Evolutionary conservation across 208 protist species (phyloP).

Genomic region (Trypanosoma avium): DNA sequence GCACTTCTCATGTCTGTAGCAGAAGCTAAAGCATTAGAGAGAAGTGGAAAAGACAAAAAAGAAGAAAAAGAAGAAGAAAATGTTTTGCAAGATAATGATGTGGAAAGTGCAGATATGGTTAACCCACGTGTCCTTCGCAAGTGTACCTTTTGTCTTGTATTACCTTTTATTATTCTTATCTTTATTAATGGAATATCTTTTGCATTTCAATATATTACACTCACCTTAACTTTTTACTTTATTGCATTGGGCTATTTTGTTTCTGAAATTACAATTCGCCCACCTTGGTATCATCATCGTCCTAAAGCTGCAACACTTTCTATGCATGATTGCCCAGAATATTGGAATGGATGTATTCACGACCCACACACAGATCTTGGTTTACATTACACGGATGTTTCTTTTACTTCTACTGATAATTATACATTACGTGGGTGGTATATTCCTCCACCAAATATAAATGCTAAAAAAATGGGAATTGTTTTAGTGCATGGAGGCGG

Average conservation of each 20-base stretch:
- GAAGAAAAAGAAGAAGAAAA: constrained; percentile 38
- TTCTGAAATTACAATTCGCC: constrained; percentile 83
- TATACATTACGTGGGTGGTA: constrained; percentile 87
- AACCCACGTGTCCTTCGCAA: constrained; percentile 78
- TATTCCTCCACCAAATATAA: constrained; percentile 45
- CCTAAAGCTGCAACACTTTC: constrained; percentile 57
- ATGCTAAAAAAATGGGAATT: constrained; percentile 47
- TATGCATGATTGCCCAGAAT: constrained; percentile 68
- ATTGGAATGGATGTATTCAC: constrained; percentile 87
- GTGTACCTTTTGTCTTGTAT: constrained; percentile 46
- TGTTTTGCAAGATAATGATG: constrained; percentile 48
- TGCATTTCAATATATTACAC: constrained; percentile 57
- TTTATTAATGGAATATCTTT: constrained; percentile 77
- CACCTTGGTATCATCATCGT: constrained; percentile 90
- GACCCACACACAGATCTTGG: constrained; percentile 84
- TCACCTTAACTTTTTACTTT: constrained; percentile 76
- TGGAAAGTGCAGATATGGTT: constrained; percentile 68
- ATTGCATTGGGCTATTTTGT: constrained; percentile 84
- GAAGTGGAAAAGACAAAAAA: constrained; percentile 22
- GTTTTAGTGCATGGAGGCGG: constrained; percentile 92
- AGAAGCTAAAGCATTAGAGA: constrained; percentile 36
- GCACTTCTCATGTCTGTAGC: constrained; percentile 60
- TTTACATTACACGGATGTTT: constrained; percentile 80
- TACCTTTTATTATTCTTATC: constrained; percentile 80
- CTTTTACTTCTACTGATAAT: constrained; percentile 62